A percentile compares a stretch with the other conserved stretches of the same genome.
Evolutionary conservation across 2,329 filamentous ascomycete species (phyloP).

Genomic region (Monosporascus sp.): DNA sequence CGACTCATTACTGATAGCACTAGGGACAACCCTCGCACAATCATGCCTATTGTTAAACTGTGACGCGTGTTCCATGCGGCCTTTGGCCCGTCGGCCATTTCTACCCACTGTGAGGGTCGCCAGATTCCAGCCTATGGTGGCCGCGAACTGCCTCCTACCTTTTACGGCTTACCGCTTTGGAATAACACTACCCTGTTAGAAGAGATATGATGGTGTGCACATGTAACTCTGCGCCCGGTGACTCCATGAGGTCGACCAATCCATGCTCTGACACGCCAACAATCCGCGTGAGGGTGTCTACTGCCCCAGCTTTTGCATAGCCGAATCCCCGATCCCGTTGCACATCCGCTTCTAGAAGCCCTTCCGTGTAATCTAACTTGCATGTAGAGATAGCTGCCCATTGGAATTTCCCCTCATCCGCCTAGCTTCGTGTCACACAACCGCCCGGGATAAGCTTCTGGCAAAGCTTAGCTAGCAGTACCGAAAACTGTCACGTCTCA

Average conservation of each 20-base stretch:
- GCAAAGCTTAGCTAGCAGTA: background rate
- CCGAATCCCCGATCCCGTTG: background rate
- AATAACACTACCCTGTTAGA: background rate
- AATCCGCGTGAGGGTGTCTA: background rate
- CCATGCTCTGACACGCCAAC: background rate
- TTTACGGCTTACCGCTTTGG: background rate
- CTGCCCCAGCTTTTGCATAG: background rate
- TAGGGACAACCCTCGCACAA: background rate
- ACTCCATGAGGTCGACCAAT: background rate
- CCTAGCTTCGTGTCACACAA: background rate
- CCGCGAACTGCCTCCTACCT: background rate
- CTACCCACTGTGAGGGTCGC: background rate
- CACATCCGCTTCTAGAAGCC: background rate
- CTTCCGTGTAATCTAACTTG: background rate
- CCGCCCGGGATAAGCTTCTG: background rate
- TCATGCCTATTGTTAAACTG: background rate
- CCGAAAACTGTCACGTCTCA: background rate
- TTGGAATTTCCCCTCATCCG: background rate
- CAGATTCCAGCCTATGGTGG: background rate
- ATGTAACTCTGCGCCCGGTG: background rate
- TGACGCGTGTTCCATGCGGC: background rate
- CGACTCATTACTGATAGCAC: background rate
- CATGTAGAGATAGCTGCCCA: background rate
- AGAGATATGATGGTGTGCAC: background rate
- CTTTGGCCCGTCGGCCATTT: background rate